Conservation (phyloP, 192 early-diverging fungal species). For the Coemansia sp. region DNA sequence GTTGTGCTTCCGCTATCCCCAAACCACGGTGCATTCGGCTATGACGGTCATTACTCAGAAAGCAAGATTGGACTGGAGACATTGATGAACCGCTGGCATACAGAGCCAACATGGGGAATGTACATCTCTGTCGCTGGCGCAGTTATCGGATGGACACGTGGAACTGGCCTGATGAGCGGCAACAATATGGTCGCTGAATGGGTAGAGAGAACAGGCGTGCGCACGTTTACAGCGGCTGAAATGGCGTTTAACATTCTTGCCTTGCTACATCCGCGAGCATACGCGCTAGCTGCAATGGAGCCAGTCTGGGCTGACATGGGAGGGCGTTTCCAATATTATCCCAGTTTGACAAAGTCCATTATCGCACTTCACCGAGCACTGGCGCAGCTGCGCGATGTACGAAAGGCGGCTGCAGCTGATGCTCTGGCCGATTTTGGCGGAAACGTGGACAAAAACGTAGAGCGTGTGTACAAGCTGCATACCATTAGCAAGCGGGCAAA, state of each 20-base stretch:
- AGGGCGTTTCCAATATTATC: slow-evolving; percentile 32
- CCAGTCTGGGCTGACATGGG: slow-evolving; percentile 56
- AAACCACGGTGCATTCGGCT: slow-evolving; percentile 94
- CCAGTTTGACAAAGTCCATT: slow-evolving; percentile 6
- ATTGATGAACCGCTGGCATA: slow-evolving; percentile 85
- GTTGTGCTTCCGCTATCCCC: slow-evolving; percentile 90
- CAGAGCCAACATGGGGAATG: slow-evolving; percentile 77
- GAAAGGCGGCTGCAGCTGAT: slow-evolving; percentile 13
- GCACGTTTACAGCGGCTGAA: slow-evolving; percentile 88
- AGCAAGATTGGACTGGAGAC: slow-evolving; percentile 94
- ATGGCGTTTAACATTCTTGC: slow-evolving; percentile 93
- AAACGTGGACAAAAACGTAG: slow-evolving; percentile 8
- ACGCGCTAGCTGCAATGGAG: slow-evolving; percentile 64
- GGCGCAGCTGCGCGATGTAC: slow-evolving; percentile 2
- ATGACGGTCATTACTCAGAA: slow-evolving; percentile 90
- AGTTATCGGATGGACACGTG: slow-evolving; percentile 96
- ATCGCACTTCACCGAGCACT: slow-evolving; percentile 9
- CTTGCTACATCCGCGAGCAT: slow-evolving; percentile 78
- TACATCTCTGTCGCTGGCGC: slow-evolving; percentile 88
- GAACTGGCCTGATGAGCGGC: slow-evolving; percentile 89
- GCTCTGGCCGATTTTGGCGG: slow-evolving; percentile 18
- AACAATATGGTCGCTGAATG: slow-evolving; percentile 90
- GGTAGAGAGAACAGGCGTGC: slow-evolving; percentile 81
- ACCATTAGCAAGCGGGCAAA: slow-evolving; percentile 72
- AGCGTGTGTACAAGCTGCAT: slow-evolving; percentile 27